Base-by-base conservation (phyloP, 768 basidiomycete species). In the Dentipellis fragilis region DNA sequence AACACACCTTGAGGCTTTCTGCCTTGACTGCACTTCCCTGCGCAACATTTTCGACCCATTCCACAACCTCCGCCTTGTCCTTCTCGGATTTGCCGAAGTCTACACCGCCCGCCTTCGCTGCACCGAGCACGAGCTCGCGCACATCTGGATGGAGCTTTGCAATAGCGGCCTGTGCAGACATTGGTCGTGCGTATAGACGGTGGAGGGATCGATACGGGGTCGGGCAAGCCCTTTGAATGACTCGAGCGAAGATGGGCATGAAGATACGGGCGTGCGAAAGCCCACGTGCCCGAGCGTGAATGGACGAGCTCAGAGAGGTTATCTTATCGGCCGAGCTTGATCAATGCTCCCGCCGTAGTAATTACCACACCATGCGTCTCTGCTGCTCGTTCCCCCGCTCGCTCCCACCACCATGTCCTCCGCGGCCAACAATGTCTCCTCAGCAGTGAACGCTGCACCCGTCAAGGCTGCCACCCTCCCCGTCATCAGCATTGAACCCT, bases 401-500 rank as follows among this genome's bases (percentile, higher is more conserved):
- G 29, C 29, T 29, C 29, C 29, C 29, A 29, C 29, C 29, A 6
- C 29, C 29, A 29, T 29, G 29, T 29, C 29, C 29, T 29, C 29
- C 29, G 29, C 29, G 6, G 29, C 29, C 29, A 29, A 29, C 29
- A 6, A 29, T 6, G 29, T 29, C 29, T 29, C 29, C 29, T 29
- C 29, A 3, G 29, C 29, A 29, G 29, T 29, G 29, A 29, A 29
- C 6, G 29, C 29, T 29, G 29, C 29, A 3, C 29, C 29, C 29
- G 29, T 29, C 29, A 29, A 3, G 46, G 22, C 21, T 21, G 23
- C 1, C 23, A 3, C 0, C 10, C 37, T 93, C 3, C 90, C 90
- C 1, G 77, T 91, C 48, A 88, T 93, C 65, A 75, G 79, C 63
- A 82, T 92, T 49, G 70, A 79, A 2, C 85, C 90, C 0, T 88